Evolutionary conservation across 257 asterid species (phyloP).

Genomic region (Solanum corneliomulleri): DNA sequence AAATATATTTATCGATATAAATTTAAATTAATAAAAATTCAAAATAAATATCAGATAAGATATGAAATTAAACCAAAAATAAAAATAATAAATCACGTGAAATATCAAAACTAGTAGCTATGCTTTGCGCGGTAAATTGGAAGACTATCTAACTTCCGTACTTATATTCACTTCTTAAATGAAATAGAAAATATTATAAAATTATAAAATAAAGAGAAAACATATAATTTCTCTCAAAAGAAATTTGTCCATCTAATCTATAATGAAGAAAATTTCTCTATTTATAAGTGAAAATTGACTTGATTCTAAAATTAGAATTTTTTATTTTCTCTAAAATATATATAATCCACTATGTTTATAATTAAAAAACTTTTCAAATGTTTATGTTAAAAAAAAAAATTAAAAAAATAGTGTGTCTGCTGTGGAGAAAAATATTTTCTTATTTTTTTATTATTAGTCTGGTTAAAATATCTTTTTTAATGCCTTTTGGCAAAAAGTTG

Average conservation of each 20-base stretch:
- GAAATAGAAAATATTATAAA: too few species aligned
- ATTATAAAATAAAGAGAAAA: too few species aligned
- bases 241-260: too few species aligned
- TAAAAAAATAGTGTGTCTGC: too few species aligned
- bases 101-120: neutral
- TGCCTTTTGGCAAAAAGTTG: neutral
- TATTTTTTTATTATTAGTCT: too few species aligned
- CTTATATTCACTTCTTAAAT: neutral
- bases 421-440: neutral
- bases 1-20: neutral
- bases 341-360: too few species aligned
- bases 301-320: too few species aligned
- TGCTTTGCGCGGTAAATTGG: neutral
- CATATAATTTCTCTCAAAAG: fast-evolving
- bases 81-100: neutral
- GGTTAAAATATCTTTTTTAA: neutral
- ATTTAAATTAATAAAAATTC: neutral
- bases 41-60: neutral
- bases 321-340: too few species aligned
- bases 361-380: neutral
- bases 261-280: too few species aligned
- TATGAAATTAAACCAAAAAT: neutral
- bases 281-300: too few species aligned
- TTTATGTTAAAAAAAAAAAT: neutral
- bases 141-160: neutral